Evolutionary conservation across 805 yeast species (phyloP).

Genomic region (Kuraishia borneana): DNA sequence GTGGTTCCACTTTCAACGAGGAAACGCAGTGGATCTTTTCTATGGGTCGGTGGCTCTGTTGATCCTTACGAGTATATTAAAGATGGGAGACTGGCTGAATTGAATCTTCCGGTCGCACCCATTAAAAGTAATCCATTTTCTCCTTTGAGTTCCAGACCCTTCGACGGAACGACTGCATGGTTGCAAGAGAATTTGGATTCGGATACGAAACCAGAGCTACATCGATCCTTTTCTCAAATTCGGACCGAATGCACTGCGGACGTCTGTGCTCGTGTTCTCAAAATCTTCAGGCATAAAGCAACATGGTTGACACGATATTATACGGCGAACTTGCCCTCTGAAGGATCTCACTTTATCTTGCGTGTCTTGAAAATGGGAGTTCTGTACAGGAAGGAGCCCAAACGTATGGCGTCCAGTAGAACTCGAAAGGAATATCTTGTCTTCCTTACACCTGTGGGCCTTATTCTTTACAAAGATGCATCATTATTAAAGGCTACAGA

Average conservation of each 20-base stretch:
- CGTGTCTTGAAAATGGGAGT: constrained; percentile 29
- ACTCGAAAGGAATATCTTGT: constrained; percentile 35
- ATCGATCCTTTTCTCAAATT: no score
- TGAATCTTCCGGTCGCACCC: constrained; percentile 11
- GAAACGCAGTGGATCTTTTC: constrained; percentile 17
- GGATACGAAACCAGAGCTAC: no score
- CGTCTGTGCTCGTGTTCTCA: no score
- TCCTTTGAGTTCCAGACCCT: neutral
- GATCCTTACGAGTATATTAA: constrained; percentile 27
- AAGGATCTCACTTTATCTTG: constrained; percentile 1
- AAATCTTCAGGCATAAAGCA: constrained; percentile 14
- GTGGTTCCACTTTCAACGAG: constrained; percentile 4
- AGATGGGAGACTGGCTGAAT: constrained; percentile 10
- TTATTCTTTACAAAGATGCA: constrained; percentile 30
- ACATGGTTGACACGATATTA: no score
- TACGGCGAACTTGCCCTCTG: no score
- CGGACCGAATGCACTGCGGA: no score
- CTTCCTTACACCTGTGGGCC: constrained; percentile 38
- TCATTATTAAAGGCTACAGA: constrained; percentile 16
- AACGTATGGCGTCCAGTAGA: constrained; percentile 12
- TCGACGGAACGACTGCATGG: neutral
- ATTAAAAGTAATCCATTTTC: constrained; percentile 13
- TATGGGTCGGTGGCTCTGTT: constrained; percentile 13
- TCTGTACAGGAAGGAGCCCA: constrained; percentile 26
- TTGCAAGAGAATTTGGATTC: neutral